phyloP scores from a whole-genome alignment of 1,284 basidiomycete genomes.

The Heterobasidion parviporum region DNA sequence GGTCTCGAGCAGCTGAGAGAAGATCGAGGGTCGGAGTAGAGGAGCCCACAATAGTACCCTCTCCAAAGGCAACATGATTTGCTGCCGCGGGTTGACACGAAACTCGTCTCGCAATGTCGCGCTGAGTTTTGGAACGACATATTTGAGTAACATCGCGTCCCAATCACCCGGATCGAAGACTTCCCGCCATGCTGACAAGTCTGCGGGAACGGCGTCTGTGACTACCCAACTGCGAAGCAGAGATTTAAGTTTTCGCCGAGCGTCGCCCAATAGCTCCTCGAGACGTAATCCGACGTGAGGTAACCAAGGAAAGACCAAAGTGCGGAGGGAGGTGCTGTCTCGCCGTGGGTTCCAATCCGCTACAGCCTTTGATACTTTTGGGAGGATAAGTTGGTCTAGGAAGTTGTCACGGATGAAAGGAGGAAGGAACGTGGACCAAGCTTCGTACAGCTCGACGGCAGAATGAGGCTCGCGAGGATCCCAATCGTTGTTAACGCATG shows the following conservation, averaged over 20 bases:
- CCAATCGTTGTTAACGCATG: slow-evolving; percentile 92
- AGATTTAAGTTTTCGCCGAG: slow-evolving; percentile 77
- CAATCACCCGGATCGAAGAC: slow-evolving; percentile 77
- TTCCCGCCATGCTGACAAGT: slow-evolving; percentile 76
- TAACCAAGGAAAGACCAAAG: slow-evolving; percentile 94
- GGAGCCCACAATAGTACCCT: slow-evolving; percentile 70
- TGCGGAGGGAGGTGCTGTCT: slow-evolving; percentile 52
- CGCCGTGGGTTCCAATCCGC: slow-evolving; percentile 71
- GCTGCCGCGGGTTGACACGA: slow-evolving; percentile 80
- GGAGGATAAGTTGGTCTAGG: slow-evolving; percentile 90
- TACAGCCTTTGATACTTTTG: slow-evolving; percentile 84
- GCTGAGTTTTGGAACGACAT: slow-evolving; percentile 85
- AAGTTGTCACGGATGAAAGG: slow-evolving; percentile 91
- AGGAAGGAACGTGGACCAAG: slow-evolving; percentile 85
- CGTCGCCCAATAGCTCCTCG: slow-evolving; percentile 77
- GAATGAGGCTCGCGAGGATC: slow-evolving; percentile 63
- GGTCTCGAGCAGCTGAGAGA: slow-evolving; percentile 75
- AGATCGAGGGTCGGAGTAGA: slow-evolving; percentile 68
- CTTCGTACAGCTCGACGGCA: slow-evolving; percentile 79
- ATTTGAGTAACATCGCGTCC: slow-evolving; percentile 87
- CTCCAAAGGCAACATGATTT: slow-evolving; percentile 81
- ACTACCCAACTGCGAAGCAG: slow-evolving; percentile 74
- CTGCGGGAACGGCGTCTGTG: slow-evolving; percentile 68
- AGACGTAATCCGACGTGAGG: slow-evolving; percentile 77
- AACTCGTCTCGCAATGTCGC: slow-evolving; percentile 76